These are phyloP conservation scores for Parastagonospora avenae DNA, from an alignment of 2,329 filamentous ascomycete genomes.

Conservation along the genomic window DNA sequence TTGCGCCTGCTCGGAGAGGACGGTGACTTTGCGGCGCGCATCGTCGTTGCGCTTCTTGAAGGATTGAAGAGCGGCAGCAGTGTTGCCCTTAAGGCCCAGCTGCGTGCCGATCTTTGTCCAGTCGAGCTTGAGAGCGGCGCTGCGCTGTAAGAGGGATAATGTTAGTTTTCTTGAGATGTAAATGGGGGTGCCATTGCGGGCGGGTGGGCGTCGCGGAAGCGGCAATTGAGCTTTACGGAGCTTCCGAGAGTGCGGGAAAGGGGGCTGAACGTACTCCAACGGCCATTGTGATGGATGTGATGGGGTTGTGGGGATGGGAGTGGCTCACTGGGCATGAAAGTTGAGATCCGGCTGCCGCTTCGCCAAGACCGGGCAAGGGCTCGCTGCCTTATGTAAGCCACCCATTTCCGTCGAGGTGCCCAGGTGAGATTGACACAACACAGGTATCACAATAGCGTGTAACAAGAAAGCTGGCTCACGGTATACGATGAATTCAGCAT, in stretches of 20 bases:
- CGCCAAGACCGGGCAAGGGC: background rate
- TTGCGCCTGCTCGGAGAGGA: slow-evolving; percentile 82
- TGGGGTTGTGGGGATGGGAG: slow-evolving; percentile 39
- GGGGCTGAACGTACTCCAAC: slow-evolving; percentile 48
- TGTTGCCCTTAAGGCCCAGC: slow-evolving; percentile 95
- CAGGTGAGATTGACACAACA: no score
- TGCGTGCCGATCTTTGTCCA: slow-evolving; percentile 94
- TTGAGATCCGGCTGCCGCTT: slow-evolving; percentile 9
- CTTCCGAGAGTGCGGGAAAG: slow-evolving; percentile 19
- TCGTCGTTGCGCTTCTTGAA: slow-evolving; percentile 99
- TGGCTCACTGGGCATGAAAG: background rate
- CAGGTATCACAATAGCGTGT: no score
- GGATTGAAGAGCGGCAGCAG: slow-evolving; percentile 83
- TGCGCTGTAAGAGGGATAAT: slow-evolving; percentile 68
- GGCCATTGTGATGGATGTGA: slow-evolving; percentile 51
- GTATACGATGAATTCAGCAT: no score
- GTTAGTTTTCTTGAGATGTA: slow-evolving; percentile 39
- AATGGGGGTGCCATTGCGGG: slow-evolving; percentile 34
- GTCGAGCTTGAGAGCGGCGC: slow-evolving; percentile 98
- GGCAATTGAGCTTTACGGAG: slow-evolving; percentile 35
- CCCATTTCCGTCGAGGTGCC: background rate
- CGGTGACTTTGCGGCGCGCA: slow-evolving; percentile 88
- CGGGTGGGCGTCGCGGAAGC: slow-evolving; percentile 30
- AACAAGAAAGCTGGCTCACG: no score
- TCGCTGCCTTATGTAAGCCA: background rate